A percentile compares a stretch with the other conserved stretches of the same genome.
phyloP scores from a whole-genome alignment of 2,329 filamentous ascomycete genomes.

The Xylariales sp. region DNA sequence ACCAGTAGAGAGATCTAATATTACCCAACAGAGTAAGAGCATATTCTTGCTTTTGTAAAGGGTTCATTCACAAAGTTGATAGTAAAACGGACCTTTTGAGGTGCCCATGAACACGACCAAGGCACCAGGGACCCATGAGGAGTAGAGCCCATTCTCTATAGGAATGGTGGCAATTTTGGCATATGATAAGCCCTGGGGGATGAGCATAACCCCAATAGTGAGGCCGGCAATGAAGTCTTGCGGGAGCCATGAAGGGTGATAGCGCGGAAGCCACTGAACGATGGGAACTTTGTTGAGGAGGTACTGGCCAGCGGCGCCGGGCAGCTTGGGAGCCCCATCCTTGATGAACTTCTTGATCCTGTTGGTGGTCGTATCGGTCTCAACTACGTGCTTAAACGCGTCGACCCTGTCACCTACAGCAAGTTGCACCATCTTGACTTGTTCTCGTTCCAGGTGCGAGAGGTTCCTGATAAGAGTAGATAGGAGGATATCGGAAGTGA shows the following conservation, averaged over 20 bases:
- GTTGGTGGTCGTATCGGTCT: conserved; percentile 32
- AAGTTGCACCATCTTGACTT: conserved; percentile 3
- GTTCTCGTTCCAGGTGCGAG: background rate
- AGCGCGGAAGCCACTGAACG: conserved; percentile 58
- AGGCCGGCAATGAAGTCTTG: conserved; percentile 59
- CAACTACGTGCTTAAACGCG: conserved; percentile 24
- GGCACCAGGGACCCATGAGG: conserved; percentile 53
- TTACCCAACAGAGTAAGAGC: too few relatives aligned
- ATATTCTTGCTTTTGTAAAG: too few relatives aligned
- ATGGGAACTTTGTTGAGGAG: conserved; percentile 57
- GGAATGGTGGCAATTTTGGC: conserved; percentile 59
- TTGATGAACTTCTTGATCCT: conserved; percentile 24
- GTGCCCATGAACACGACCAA: conserved; percentile 59
- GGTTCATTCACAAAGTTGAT: background rate
- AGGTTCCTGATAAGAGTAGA: too few relatives aligned
- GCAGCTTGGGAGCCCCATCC: conserved; percentile 32
- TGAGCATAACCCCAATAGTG: conserved; percentile 56
- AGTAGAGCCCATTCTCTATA: conserved; percentile 56
- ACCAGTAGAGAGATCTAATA: conserved; percentile 54
- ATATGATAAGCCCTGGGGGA: conserved; percentile 59
- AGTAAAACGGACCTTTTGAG: conserved; percentile 45
- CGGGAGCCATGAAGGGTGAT: conserved; percentile 56
- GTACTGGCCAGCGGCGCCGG: conserved; percentile 51
- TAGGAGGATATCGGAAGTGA: too few relatives aligned
- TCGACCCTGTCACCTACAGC: conserved; percentile 9